A percentile compares a stretch with the other conserved stretches of the same genome.
Evolutionary conservation across 2,329 filamentous ascomycete species (phyloP).

Genomic region (Neopestalotiopsis clavispora): DNA sequence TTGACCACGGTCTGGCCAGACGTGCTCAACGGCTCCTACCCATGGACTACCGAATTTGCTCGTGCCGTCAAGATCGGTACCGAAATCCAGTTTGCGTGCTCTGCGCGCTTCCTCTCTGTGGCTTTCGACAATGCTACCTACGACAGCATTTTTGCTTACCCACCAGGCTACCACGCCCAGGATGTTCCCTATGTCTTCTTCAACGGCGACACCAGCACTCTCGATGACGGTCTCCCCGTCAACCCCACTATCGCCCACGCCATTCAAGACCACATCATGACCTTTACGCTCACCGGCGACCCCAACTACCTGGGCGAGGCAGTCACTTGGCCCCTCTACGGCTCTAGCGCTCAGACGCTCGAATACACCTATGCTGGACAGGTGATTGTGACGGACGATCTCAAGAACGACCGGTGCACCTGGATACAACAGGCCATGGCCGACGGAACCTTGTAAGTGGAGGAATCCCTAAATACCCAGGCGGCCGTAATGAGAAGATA

Average conservation of each 20-base stretch:
- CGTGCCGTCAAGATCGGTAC: conserved; percentile 46
- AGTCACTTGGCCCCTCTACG: conserved; percentile 30
- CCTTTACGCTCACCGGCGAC: conserved; percentile 37
- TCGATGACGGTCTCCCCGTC: conserved; percentile 30
- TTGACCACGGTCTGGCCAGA: conserved; percentile 52
- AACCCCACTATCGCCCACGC: conserved; percentile 35
- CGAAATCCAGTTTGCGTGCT: conserved; percentile 55
- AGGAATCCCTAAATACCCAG: background rate
- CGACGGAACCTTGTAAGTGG: conserved; percentile 22
- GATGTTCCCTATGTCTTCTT: conserved; percentile 60
- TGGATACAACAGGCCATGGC: conserved; percentile 38
- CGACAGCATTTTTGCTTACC: conserved; percentile 57
- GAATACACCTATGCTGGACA: conserved; percentile 24
- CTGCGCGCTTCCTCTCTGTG: conserved; percentile 53
- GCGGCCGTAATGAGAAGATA: background rate
- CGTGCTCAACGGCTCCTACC: conserved; percentile 44
- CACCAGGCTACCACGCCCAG: conserved; percentile 56
- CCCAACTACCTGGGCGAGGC: conserved; percentile 29
- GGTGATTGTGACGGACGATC: conserved; percentile 24
- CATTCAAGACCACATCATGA: conserved; percentile 42
- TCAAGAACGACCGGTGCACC: conserved; percentile 37
- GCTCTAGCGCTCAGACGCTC: conserved; percentile 24
- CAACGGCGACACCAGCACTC: conserved; percentile 34
- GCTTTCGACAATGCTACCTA: conserved; percentile 52
- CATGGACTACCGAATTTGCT: conserved; percentile 48